Base-by-base conservation (phyloP, 1,284 basidiomycete genomes). In the Ustilago lituana region DNA sequence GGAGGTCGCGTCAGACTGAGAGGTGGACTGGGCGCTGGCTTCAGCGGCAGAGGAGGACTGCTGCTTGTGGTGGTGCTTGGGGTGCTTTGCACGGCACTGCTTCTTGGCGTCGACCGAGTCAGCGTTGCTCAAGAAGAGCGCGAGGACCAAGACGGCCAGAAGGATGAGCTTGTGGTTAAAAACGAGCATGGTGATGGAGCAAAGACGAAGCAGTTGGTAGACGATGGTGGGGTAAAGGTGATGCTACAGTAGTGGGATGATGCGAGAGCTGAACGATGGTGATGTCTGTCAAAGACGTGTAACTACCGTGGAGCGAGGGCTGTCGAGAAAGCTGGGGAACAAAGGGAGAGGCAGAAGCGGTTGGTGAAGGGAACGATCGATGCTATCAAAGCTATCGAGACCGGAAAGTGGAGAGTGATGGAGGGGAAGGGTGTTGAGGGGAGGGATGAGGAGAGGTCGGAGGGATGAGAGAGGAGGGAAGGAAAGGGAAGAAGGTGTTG, bases 341-440 rank as follows among this genome's bases (percentile, higher is more conserved):
- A 27, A 35, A 43, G 32, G 32, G 32, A 20, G 43, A 49, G 14
- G 50, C 20, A 26, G 26, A 31, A 8, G 47, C 33, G 12, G 35
- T 26, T 24, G 26, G n/a, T n/a, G 17, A 24, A 38, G 39, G 20
- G 47, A 35, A 36, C 32, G 45, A 12, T 29, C 22, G 63, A 60
- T 56, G 63, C 57, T 67, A 48, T 65, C 62, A 65, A 65, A 65
- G 62, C 62, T 47, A 59, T 65, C 62, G 47, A 41, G 26, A 45
- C 32, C 29, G n/a, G 29, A 29, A 6, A 17, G 19, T n/a, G 23
- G 11, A 38, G 31, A 37, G 39, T 32, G 47, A 20, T n/a, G 12
- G 37, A 26, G 37, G 31, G 38, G 47, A 45, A 27, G 15, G 24
- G 32, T 35, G 4, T 35, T 26, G 45, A 39, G 44, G 44, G 36